Base-by-base conservation (phyloP, 1,284 basidiomycete species). In the Schizophyllum commune region DNA sequence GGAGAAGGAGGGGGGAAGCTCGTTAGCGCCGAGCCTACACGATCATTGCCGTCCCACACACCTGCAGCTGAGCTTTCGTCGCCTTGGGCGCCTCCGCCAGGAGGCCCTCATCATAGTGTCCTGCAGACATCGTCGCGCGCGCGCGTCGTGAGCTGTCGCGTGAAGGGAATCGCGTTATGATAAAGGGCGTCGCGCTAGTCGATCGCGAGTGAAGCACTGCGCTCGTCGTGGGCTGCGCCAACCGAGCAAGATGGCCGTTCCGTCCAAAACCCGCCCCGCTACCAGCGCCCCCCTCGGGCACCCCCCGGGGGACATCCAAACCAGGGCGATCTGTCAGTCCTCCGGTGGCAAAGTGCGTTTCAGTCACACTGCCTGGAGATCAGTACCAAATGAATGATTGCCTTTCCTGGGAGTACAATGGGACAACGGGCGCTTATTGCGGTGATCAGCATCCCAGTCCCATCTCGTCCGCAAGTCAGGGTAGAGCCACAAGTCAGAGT, bases 31-130 rank as follows among this genome's bases (percentile, higher is more conserved):
- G 27, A 27, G 27, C 27, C 2, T 27, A 3, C 27, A 27, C 27
- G 27, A 27, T 47, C 39, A 47, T 11, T 8, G 39, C 39, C 9
- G 39, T 3, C 39, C 4, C 17, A 47, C 39, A 47, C 32, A 81
- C 81, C 74, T 81, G 80, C 58, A 76, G 62, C 63, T 80, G 79
- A 17, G 74, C 75, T 59, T 75, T 78, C 0, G 81, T 80, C 3
- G 76, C 75, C 56, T 56, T 72, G 53, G 81, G 81, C 59, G 76
- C 77, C 21, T 71, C 71, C 51, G 72, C 77, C 4, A 81, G 74
- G 20, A 83, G 67, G 21, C 64, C 69, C 54, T 77, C 73, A 65
- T 83, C 81, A 59, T 83, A 83, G 11, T 66, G 39, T 47, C 39
- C 39, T 3, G 39, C 9, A 2, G 39, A 17, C 39, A 47, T 47